Percentiles rank a stretch among this genome's conserved stretches.
Conservation (phyloP, 2,329 filamentous ascomycete species). For the Diplodia mutila region DNA sequence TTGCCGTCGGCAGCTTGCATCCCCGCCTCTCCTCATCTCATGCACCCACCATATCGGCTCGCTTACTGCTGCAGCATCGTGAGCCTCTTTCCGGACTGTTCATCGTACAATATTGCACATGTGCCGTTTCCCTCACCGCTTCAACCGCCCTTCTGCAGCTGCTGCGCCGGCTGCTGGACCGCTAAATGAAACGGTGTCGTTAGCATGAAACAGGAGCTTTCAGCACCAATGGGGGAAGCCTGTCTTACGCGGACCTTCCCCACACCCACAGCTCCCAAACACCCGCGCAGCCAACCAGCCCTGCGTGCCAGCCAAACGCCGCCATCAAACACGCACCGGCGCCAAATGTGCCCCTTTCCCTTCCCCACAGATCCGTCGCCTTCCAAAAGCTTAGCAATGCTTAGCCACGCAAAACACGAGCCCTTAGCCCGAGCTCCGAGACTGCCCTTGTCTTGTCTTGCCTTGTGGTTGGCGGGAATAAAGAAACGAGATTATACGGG, state of each 20-base stretch:
- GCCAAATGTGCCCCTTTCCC: background rate
- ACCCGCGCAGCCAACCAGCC: background rate
- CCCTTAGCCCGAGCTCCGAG: background rate
- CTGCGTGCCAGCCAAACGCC: background rate
- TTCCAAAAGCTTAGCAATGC: conserved; percentile 16
- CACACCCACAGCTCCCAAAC: background rate
- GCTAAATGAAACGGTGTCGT: background rate
- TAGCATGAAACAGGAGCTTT: conserved; percentile 4
- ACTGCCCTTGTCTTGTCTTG: background rate
- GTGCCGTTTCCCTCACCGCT: background rate
- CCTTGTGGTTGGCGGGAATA: background rate
- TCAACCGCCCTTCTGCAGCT: background rate
- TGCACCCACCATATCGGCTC: background rate
- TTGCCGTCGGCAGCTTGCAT: no score
- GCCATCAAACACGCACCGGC: background rate
- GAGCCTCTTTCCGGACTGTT: background rate
- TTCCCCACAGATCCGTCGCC: background rate
- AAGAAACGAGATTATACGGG: background rate
- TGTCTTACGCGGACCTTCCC: background rate
- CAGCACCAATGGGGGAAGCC: background rate
- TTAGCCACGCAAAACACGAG: background rate
- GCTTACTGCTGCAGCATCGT: background rate
- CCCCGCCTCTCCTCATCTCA: background rate
- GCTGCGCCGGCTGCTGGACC: background rate
- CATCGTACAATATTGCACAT: background rate